Percentiles rank a stretch among this genome's conserved stretches.
These are phyloP conservation scores for Jamesozyma piceae DNA, from an alignment of 805 yeast genomes.

Conservation along the genomic window DNA sequence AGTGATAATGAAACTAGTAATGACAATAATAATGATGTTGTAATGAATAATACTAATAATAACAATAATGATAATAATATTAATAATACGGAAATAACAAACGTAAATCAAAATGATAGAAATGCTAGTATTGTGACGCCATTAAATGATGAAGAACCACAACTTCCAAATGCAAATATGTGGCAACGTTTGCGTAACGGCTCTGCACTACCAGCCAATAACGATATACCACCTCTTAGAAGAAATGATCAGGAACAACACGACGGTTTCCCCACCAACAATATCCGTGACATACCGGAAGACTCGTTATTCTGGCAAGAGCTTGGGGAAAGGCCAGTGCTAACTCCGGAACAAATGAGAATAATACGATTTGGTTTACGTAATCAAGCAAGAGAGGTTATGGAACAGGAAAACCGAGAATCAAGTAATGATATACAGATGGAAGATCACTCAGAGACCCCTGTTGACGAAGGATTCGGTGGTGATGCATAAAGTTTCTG, in stretches of 20 bases:
- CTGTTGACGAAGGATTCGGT: constrained; percentile 21
- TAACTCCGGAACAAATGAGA: constrained; percentile 22
- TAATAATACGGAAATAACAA: background rate
- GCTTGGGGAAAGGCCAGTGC: constrained; percentile 11
- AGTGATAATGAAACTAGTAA: background rate
- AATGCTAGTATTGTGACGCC: background rate
- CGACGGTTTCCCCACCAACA: constrained; percentile 4
- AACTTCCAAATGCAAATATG: background rate
- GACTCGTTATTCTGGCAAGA: constrained; percentile 9
- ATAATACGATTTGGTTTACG: constrained; percentile 21
- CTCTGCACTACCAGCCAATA: background rate
- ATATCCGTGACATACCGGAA: background rate
- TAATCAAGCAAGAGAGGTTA: constrained; percentile 3
- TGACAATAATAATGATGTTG: background rate
- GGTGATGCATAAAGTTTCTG: background rate
- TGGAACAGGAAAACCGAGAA: constrained; percentile 1
- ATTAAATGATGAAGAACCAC: background rate
- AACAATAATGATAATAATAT: background rate
- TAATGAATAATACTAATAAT: background rate
- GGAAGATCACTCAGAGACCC: constrained; percentile 22
- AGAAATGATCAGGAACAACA: background rate
- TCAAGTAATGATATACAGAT: constrained; percentile 5
- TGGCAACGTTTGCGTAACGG: background rate
- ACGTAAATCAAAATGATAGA: background rate
- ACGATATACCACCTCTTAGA: constrained; percentile 9